These are phyloP conservation scores for Colletotrichum godetiae DNA, from an alignment of 2,329 filamentous ascomycete species.

Conservation along the genomic window DNA sequence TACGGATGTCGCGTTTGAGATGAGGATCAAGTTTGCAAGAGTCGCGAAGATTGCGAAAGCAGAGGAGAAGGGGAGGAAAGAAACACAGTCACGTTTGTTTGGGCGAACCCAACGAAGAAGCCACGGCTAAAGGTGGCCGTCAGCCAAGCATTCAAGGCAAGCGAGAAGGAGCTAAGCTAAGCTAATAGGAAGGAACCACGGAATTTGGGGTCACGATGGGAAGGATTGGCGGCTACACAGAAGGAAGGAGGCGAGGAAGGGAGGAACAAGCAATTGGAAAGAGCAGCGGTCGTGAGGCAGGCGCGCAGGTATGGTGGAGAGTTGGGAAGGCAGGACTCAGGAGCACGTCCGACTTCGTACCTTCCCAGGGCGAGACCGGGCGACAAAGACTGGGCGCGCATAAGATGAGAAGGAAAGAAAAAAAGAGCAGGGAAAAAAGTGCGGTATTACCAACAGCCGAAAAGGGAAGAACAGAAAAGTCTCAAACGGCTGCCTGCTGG, in stretches of 20 bases:
- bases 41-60: background rate
- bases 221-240: background rate
- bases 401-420: background rate
- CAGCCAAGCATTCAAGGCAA: background rate
- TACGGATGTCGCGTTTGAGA: background rate
- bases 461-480: background rate
- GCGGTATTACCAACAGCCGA: background rate
- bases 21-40: background rate
- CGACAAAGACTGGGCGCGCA: background rate
- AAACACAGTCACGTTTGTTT: background rate
- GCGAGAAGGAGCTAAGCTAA: constrained; percentile 1
- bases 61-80: background rate
- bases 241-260: background rate
- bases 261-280: background rate
- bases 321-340: background rate
- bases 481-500: background rate
- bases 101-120: background rate
- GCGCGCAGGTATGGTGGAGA: background rate
- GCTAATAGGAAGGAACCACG: background rate
- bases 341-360: too few relatives aligned
- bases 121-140: background rate
- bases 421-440: background rate
- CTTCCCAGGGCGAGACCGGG: background rate
- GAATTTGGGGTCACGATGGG: background rate
- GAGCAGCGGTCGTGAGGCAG: background rate